A percentile compares a stretch with the other conserved stretches of the same genome.
phyloP scores from a whole-genome alignment of 768 basidiomycete genomes.

The Termitomyces sp. region DNA sequence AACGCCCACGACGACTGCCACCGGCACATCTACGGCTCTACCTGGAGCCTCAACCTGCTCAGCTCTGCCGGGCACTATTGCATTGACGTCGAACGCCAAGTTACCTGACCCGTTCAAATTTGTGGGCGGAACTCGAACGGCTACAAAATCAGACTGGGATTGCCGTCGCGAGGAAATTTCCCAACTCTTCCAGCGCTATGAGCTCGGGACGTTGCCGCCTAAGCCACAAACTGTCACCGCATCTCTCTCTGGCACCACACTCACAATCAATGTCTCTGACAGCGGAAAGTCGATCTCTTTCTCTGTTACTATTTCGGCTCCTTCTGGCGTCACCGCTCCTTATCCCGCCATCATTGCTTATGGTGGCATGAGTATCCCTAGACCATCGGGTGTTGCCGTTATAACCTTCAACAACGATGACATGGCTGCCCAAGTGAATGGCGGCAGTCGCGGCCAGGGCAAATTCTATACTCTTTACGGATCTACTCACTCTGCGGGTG shows the following conservation, averaged over 20 bases:
- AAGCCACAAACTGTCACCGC: conserved; percentile 42
- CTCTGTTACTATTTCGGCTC: conserved; percentile 38
- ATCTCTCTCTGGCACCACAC: conserved; percentile 36
- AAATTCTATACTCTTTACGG: conserved; percentile 58
- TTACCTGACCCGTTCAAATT: conserved; percentile 55
- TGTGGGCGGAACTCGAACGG: conserved; percentile 35
- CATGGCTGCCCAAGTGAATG: conserved; percentile 44
- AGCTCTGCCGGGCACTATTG: conserved; percentile 24
- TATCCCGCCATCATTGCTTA: conserved; percentile 51
- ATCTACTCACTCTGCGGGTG: conserved; percentile 36
- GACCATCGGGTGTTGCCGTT: conserved; percentile 32
- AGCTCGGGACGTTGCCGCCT: conserved; percentile 45
- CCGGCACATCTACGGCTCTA: conserved; percentile 5
- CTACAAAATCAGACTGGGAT: conserved; percentile 41
- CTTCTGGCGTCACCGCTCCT: conserved; percentile 36
- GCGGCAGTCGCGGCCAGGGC: conserved; percentile 44
- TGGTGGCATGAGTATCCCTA: conserved; percentile 38
- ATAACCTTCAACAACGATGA: conserved; percentile 51
- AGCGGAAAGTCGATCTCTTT: conserved; percentile 45
- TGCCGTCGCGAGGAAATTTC: conserved; percentile 47
- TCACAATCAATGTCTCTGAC: conserved; percentile 45
- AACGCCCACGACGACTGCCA: conserved; percentile 7
- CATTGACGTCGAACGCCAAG: conserved; percentile 30
- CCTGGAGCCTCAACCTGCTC: conserved; percentile 16
- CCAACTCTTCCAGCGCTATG: conserved; percentile 46